Conservation (phyloP, 345 rosid genomes). For the Sisymbrium altissimum region DNA sequence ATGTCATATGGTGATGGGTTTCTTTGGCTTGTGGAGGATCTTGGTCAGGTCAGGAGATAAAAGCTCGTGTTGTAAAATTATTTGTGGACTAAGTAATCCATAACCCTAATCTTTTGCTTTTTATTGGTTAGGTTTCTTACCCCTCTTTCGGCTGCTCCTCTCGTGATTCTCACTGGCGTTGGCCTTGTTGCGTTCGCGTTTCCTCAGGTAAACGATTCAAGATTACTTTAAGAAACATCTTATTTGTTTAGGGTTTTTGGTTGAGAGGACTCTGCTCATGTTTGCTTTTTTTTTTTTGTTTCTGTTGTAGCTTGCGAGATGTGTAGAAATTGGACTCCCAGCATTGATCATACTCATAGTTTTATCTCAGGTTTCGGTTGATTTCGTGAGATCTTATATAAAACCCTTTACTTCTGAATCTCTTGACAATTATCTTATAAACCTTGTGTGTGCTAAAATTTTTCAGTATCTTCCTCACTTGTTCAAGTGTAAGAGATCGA, state of each 20-base stretch:
- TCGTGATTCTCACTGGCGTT: constrained; percentile 78
- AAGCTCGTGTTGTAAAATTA: not conserved
- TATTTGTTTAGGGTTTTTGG: not conserved
- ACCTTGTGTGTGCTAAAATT: not conserved
- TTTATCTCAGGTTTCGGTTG: constrained; percentile 62
- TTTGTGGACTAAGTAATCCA: not conserved
- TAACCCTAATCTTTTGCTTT: not conserved
- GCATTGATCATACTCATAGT: constrained; percentile 61
- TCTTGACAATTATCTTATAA: not conserved
- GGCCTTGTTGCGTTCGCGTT: constrained; percentile 71
- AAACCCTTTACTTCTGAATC: not conserved
- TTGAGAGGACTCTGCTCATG: not conserved
- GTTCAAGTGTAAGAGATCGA: constrained; percentile 41
- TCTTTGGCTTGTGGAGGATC: constrained; percentile 83
- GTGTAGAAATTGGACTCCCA: constrained; percentile 83
- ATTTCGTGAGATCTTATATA: not conserved
- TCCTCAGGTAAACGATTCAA: constrained; percentile 53
- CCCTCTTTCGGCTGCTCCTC: constrained; percentile 82
- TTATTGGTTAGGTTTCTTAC: constrained; percentile 51
- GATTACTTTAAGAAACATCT: not conserved
- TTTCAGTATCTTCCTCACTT: constrained; percentile 66
- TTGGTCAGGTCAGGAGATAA: constrained; percentile 44
- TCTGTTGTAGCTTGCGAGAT: constrained; percentile 58
- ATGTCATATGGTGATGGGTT: constrained; percentile 58
- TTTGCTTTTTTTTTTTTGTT: not conserved